phyloP scores from a whole-genome alignment of 257 asterid genomes.

The Nicotiana tabacum region DNA sequence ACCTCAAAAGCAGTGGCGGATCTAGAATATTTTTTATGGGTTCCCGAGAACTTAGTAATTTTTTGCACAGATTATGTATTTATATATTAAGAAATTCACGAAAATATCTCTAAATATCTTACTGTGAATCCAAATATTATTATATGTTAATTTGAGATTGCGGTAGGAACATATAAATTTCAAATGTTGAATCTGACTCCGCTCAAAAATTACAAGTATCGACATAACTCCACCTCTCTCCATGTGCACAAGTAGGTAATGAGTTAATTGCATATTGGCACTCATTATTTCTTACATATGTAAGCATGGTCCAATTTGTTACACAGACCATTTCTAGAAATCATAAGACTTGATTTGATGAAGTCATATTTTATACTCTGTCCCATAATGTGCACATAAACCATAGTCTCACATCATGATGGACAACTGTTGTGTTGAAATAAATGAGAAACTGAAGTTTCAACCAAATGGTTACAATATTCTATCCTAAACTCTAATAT shows the following conservation, averaged over 20 bases:
- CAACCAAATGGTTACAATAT: not conserved
- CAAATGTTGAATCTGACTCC: fast-evolving
- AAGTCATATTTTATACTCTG: not conserved
- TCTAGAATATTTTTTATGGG: too few relatives aligned
- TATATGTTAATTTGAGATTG: too few relatives aligned
- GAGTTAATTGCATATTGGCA: not conserved
- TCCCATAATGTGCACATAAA: not conserved
- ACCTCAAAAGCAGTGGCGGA: too few relatives aligned
- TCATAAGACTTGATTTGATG: not conserved
- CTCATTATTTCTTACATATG: not conserved
- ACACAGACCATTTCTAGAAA: not conserved
- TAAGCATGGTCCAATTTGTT: not conserved
- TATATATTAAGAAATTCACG: too few relatives aligned
- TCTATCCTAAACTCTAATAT: not conserved
- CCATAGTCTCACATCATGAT: not conserved
- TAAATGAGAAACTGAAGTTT: not conserved
- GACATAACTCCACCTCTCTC: not conserved
- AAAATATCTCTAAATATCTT: too few relatives aligned
- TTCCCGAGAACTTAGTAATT: too few relatives aligned
- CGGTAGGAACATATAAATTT: too few relatives aligned
- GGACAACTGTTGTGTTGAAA: not conserved
- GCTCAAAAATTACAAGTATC: not conserved
- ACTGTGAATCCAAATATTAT: too few relatives aligned
- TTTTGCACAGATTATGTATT: too few relatives aligned
- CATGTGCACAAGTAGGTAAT: not conserved